Evolutionary conservation across 495 filamentous ascomycete genomes (phyloP), one percentile per base, ranked within the genome.

Genomic region (Astrothelium subdiscretum): DNA sequence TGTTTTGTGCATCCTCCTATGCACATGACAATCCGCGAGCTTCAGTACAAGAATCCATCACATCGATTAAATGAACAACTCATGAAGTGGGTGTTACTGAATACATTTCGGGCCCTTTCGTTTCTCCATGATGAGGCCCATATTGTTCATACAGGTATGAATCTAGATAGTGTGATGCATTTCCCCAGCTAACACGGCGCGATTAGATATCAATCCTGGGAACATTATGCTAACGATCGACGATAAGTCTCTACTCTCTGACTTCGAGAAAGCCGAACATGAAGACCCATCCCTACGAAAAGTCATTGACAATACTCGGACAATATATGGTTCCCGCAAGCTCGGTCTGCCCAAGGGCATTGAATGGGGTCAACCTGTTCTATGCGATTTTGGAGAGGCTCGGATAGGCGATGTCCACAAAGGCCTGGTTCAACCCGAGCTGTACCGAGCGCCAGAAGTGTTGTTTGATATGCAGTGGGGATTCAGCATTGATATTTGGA

Each of bases 401-500:
- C 73, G 71, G 5, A 58, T 52, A 1, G 70, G 70, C 13, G 60
- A 62, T 18, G 42, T 48, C 42, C 42, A 48, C 42, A 48, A 48
- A 48, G 42, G 42, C 42, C 8, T 48, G 42, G 52, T 52, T 32
- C 60, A 62, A 60, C 66, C 79, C 0, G 65, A 77, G 44, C 31
- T 76, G 13, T 81, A 80, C 60, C 61, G 76, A 43, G 69, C 75
- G 8, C 79, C 79, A 0, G 80, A 83, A 62, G 74, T 81, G 1
- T 76, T 81, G 60, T 51, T 82, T 20, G 66, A 73, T 54, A 62
- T 70, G 0, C 67, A 72, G 2, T 80, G 78, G 80, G 69, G 63
- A 20, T 76, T 77, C 63, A 63, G 69, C 8, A 71, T 78, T 51
- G 79, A 83, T 63, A 77, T 81, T 58, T 80, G 79, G 79, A 81